Conservation (phyloP, 1,284 basidiomycete genomes). For the Cystobasidium sp. region DNA sequence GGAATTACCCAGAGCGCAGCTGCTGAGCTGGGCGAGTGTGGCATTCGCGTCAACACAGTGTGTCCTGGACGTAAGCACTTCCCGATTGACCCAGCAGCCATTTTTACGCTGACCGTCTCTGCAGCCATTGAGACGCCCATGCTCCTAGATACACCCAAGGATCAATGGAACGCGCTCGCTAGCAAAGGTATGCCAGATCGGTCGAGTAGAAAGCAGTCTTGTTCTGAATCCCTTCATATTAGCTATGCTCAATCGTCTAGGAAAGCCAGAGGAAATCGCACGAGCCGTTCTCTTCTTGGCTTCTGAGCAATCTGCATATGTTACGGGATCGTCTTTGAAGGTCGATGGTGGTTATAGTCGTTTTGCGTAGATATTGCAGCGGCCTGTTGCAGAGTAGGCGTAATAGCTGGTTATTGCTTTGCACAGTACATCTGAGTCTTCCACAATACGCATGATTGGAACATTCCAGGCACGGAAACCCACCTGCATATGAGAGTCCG, state of each 20-base stretch:
- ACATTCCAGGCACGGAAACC: too few relatives aligned
- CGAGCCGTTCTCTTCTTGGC: slow-evolving; percentile 22
- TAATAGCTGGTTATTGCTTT: not conserved
- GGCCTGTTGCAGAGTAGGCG: not conserved
- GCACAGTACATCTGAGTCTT: too few relatives aligned
- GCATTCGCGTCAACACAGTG: slow-evolving; percentile 22
- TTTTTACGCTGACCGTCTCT: not conserved
- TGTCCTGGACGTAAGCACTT: slow-evolving; percentile 25
- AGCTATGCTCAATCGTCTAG: slow-evolving; percentile 19
- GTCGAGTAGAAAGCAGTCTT: not conserved
- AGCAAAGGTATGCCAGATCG: not conserved
- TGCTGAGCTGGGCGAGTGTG: slow-evolving; percentile 5
- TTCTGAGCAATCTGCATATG: slow-evolving; percentile 28
- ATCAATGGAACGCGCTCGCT: not conserved
- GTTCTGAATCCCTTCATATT: not conserved
- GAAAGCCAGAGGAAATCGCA: slow-evolving; percentile 29
- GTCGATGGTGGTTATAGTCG: slow-evolving; percentile 12
- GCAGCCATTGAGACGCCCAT: slow-evolving; percentile 24
- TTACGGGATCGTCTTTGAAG: slow-evolving; percentile 19
- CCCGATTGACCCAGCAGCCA: not conserved
- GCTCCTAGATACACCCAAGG: not conserved
- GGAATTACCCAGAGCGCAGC: slow-evolving; percentile 16
- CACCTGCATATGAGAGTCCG: too few relatives aligned
- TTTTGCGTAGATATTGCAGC: slow-evolving; percentile 14
- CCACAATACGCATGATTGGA: too few relatives aligned